A percentile compares a stretch with the other conserved stretches of the same genome.
Conservation (phyloP, 768 basidiomycete species). For the Cystobasidium onofrii region DNA sequence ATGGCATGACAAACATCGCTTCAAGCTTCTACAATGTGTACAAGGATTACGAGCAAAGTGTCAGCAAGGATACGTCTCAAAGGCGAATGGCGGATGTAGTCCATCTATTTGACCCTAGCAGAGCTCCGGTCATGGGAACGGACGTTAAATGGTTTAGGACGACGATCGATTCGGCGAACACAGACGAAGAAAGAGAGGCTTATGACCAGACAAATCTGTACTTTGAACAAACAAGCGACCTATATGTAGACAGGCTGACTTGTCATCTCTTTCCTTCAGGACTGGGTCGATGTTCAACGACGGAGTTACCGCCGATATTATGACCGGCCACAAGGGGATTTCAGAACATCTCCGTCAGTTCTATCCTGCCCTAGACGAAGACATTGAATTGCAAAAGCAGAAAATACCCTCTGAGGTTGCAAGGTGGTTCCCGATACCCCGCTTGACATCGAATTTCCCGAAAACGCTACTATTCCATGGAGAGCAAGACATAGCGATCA, state of each 20-base stretch:
- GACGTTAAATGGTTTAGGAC: conserved; percentile 2
- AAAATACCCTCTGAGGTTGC: background rate
- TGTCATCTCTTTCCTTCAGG: background rate
- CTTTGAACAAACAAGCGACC: background rate
- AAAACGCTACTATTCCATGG: background rate
- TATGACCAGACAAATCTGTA: conserved; percentile 5
- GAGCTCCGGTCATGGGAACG: background rate
- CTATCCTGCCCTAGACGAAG: background rate
- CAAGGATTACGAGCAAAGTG: background rate
- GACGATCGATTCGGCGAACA: background rate
- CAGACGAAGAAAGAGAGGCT: background rate
- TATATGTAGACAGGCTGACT: background rate
- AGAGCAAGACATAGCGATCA: background rate
- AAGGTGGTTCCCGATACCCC: background rate
- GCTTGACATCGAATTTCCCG: background rate
- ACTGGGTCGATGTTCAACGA: background rate
- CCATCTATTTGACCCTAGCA: background rate
- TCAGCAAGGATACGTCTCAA: background rate
- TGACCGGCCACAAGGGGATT: background rate
- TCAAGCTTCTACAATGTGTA: background rate
- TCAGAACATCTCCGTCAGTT: background rate
- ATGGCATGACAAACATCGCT: conserved; percentile 7
- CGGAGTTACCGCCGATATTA: background rate
- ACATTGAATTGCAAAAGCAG: background rate
- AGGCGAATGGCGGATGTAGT: background rate